A percentile compares a stretch with the other conserved stretches of the same genome.
These are phyloP conservation scores for Solanum lycopersicoides DNA, from an alignment of 257 asterid genomes.

Conservation along the genomic window DNA sequence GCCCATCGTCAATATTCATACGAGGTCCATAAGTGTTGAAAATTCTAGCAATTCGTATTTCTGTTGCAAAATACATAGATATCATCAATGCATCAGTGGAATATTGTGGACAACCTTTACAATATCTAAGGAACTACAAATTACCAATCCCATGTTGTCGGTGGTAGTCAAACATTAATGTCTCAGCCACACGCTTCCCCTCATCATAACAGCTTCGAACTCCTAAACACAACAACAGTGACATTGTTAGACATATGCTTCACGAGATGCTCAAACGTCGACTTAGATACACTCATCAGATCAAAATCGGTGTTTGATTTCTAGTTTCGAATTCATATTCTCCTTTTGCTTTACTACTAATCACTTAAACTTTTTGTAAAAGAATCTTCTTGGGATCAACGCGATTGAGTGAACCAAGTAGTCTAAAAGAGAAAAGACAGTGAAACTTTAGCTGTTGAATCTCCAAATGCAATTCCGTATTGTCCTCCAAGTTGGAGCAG, in stretches of 20 bases:
- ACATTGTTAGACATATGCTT: not conserved
- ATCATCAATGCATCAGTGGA: not conserved
- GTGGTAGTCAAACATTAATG: constrained; percentile 92
- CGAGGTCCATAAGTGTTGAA: constrained; percentile 97
- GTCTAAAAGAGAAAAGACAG: not conserved
- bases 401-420: not conserved
- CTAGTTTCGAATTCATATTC: not conserved
- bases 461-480: not conserved
- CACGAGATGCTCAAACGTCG: not conserved
- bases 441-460: not conserved
- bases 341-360: not conserved
- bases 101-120: not conserved
- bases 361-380: not conserved
- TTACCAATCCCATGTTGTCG: constrained; percentile 93
- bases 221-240: constrained; percentile 26
- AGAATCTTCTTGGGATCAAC: not conserved
- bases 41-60: constrained; percentile 92
- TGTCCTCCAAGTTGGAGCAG: not conserved
- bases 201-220: constrained; percentile 94
- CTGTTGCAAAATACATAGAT: constrained; percentile 21
- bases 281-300: not conserved
- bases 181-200: constrained; percentile 93
- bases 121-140: not conserved
- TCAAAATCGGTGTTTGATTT: not conserved
- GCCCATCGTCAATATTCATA: constrained; percentile 93